Conservation (phyloP, 2,329 filamentous ascomycete species). For the Calonectria pauciramosa region DNA sequence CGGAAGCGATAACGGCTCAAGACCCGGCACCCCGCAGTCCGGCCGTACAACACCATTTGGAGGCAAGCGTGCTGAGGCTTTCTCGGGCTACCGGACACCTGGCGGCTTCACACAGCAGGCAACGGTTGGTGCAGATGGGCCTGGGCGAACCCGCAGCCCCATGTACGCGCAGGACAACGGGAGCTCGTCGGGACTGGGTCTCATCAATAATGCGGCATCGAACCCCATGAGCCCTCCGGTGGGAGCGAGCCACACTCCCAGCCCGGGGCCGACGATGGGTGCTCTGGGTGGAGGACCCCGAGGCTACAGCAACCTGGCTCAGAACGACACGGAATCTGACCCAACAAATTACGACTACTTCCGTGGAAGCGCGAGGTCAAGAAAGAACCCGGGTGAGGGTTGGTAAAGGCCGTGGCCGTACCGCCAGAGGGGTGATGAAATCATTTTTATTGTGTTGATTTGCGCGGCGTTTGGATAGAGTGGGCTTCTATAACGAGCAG, state of each 20-base stretch:
- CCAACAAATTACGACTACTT: conserved; percentile 71
- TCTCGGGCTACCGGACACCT: conserved; percentile 44
- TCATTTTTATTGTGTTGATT: conserved; percentile 35
- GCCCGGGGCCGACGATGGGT: conserved; percentile 60
- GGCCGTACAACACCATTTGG: conserved; percentile 52
- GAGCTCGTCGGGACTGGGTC: conserved; percentile 66
- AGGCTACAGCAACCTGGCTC: conserved; percentile 72
- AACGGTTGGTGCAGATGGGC: conserved; percentile 39
- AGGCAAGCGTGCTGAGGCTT: conserved; percentile 48
- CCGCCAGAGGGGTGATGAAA: background rate
- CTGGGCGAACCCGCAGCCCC: conserved; percentile 58
- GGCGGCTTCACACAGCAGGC: conserved; percentile 43
- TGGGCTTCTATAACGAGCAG: conserved; percentile 31
- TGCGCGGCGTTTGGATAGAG: conserved; percentile 49
- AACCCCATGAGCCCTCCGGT: conserved; percentile 59
- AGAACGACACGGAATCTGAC: conserved; percentile 60
- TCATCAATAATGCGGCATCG: conserved; percentile 67
- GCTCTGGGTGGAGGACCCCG: conserved; percentile 70
- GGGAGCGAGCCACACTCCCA: conserved; percentile 40
- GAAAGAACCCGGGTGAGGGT: conserved; percentile 54
- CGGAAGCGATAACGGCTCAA: conserved; percentile 58
- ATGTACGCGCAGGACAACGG: conserved; percentile 66
- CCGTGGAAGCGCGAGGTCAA: conserved; percentile 53
- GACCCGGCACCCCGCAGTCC: conserved; percentile 64
- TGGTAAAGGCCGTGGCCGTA: conserved; percentile 47